Percentiles rank a stretch among this genome's conserved stretches.
Conservation (phyloP, 2,329 filamentous ascomycete species). For the Colletotrichum cereale region DNA sequence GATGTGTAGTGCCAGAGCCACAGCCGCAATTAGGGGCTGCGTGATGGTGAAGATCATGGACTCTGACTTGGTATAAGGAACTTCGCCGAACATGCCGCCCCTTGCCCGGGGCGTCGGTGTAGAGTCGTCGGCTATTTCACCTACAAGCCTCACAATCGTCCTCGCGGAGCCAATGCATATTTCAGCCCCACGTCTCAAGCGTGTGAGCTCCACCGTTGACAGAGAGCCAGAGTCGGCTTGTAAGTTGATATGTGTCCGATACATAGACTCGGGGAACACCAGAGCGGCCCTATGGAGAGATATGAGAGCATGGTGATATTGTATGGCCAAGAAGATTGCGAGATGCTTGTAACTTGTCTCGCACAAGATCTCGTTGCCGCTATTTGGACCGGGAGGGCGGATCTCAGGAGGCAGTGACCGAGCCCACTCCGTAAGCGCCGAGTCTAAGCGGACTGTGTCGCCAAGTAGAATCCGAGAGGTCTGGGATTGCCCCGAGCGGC, state of each 20-base stretch:
- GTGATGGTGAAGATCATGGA: slow-evolving; percentile 30
- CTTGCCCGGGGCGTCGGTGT: not conserved
- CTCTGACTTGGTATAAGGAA: not conserved
- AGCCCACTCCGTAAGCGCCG: slow-evolving; percentile 40
- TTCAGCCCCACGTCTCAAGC: slow-evolving; percentile 15
- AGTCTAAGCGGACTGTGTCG: slow-evolving; percentile 38
- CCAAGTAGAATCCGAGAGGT: slow-evolving; percentile 29
- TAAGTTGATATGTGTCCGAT: slow-evolving; percentile 36
- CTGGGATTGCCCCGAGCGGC: slow-evolving; percentile 13
- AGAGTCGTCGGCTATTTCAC: slow-evolving; percentile 28
- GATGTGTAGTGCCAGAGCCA: slow-evolving; percentile 42
- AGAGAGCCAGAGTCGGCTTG: slow-evolving; percentile 21
- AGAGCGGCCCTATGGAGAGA: slow-evolving; percentile 40
- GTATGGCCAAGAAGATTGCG: slow-evolving; percentile 12
- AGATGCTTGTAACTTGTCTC: slow-evolving; percentile 23
- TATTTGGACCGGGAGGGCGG: not conserved
- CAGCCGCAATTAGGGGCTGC: slow-evolving; percentile 40
- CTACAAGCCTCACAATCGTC: slow-evolving; percentile 15
- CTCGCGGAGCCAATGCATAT: slow-evolving; percentile 30
- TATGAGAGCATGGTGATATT: slow-evolving; percentile 40
- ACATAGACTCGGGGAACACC: slow-evolving; percentile 41
- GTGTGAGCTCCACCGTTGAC: slow-evolving; percentile 18
- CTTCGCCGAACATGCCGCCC: not conserved
- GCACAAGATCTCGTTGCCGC: slow-evolving; percentile 6
- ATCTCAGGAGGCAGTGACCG: slow-evolving; percentile 34